phyloP scores from a whole-genome alignment of 345 rosid species.

The Mallotus nudiflorus region DNA sequence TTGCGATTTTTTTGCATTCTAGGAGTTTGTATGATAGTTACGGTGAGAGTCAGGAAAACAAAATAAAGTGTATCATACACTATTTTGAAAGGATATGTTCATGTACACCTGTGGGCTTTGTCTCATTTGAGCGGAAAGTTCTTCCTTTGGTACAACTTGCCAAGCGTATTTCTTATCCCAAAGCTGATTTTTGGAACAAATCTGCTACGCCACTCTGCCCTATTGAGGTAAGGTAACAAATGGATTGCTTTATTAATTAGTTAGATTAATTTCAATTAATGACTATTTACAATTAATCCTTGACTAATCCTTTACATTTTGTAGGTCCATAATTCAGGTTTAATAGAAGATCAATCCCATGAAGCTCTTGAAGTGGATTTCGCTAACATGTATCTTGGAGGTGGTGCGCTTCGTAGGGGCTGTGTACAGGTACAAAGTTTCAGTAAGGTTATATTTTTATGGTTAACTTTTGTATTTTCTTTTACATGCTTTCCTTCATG shows the following conservation, averaged over 20 bases:
- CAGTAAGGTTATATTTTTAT: background rate
- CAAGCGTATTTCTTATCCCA: conserved; percentile 41
- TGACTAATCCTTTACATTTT: background rate
- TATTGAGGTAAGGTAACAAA: conserved; percentile 56
- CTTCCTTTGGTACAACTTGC: conserved; percentile 44
- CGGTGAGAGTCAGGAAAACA: conserved; percentile 65
- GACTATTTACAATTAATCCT: background rate
- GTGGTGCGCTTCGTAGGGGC: conserved; percentile 83
- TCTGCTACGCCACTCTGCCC: conserved; percentile 61
- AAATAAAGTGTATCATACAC: conserved; percentile 70
- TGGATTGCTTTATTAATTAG: background rate
- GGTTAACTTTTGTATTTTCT: background rate
- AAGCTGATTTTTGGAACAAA: conserved; percentile 65
- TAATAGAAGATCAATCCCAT: conserved; percentile 70
- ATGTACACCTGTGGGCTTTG: conserved; percentile 54
- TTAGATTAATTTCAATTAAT: conserved; percentile 1
- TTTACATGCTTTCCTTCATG: conserved; percentile 5
- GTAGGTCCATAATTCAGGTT: conserved; percentile 60
- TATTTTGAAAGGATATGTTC: conserved; percentile 79
- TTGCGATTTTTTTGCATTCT: conserved; percentile 29
- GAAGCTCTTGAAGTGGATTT: conserved; percentile 86
- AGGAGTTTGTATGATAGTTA: conserved; percentile 68
- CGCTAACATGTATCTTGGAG: conserved; percentile 86
- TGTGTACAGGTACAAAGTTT: conserved; percentile 68
- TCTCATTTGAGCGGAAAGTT: conserved; percentile 88